phyloP scores from a whole-genome alignment of 2,329 filamentous ascomycete species.

The Hawksworthiomyces lignivorus region DNA sequence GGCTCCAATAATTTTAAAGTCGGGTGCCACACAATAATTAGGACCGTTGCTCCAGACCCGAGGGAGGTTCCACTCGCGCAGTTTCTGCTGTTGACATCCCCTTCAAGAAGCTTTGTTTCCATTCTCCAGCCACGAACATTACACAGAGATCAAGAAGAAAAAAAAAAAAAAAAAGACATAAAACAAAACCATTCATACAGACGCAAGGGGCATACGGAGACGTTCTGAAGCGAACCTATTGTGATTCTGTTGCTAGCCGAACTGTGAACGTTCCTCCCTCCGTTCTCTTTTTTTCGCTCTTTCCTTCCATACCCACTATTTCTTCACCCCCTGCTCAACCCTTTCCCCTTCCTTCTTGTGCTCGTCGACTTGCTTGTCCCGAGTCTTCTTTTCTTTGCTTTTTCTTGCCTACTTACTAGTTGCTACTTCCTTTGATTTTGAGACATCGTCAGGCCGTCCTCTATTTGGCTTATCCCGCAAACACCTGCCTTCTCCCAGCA shows the following conservation, averaged over 20 bases:
- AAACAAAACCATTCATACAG: no score
- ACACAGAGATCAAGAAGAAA: not conserved
- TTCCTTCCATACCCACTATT: not conserved
- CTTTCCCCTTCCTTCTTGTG: not conserved
- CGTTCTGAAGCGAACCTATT: no score
- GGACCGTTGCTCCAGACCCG: constrained; percentile 1
- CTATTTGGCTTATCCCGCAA: no score
- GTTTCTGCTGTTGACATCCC: constrained; percentile 1
- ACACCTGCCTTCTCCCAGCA: no score
- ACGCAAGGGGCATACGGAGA: no score
- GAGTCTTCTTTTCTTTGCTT: no score
- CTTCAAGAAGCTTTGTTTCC: not conserved
- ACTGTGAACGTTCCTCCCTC: constrained; percentile 5
- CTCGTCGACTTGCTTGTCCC: not conserved
- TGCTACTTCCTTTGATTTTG: no score
- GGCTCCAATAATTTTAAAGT: constrained; percentile 11
- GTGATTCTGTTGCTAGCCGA: not conserved
- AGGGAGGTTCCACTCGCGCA: constrained; percentile 4
- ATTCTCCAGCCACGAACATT: constrained; percentile 5
- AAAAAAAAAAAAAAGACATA: not conserved
- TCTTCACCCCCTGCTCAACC: not conserved
- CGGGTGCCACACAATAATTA: constrained; percentile 11
- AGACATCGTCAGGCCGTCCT: no score
- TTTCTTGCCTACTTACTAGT: no score
- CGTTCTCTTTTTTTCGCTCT: not conserved